Evolutionary conservation across 192 early-diverging fungal genomes (phyloP).

Genomic region (Mortierella antarctica): DNA sequence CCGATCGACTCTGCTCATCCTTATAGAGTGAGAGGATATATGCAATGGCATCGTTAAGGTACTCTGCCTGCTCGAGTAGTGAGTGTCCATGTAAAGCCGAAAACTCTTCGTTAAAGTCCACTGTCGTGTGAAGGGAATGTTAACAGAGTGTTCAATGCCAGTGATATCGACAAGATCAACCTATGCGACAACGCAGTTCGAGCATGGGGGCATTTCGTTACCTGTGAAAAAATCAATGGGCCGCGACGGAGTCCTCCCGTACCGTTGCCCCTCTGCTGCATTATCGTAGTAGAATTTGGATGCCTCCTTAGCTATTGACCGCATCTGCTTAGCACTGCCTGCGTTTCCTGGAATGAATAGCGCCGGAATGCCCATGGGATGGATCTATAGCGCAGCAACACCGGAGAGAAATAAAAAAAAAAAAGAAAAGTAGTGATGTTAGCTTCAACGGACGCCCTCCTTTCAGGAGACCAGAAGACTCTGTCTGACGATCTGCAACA

Average conservation of each 20-base stretch:
- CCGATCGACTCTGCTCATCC: slow-evolving; percentile 51
- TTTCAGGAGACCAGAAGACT: too few species aligned
- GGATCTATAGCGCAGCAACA: slow-evolving; percentile 5
- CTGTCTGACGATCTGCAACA: too few species aligned
- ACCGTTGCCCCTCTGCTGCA: slow-evolving; percentile 41
- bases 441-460: too few species aligned
- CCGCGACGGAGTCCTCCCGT: slow-evolving; percentile 42
- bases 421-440: too few species aligned
- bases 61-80: slow-evolving; percentile 87
- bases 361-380: slow-evolving; percentile 84
- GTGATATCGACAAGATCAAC: too few species aligned
- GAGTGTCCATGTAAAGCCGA: slow-evolving; percentile 89
- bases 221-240: slow-evolving; percentile 71
- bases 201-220: slow-evolving; percentile 18
- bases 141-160: not conserved
- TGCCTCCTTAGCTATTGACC: slow-evolving; percentile 84
- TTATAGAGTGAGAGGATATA: slow-evolving; percentile 83
- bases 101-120: slow-evolving; percentile 91
- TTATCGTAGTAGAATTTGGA: slow-evolving; percentile 70
- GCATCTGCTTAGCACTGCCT: slow-evolving; percentile 91
- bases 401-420: too few species aligned
- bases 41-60: slow-evolving; percentile 83
- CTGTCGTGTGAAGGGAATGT: slow-evolving; percentile 11
- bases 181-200: not conserved
- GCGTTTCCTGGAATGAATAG: slow-evolving; percentile 97